These are phyloP conservation scores for Pugionium dolabratum DNA, from an alignment of 345 rosid species.

Conservation along the genomic window DNA sequence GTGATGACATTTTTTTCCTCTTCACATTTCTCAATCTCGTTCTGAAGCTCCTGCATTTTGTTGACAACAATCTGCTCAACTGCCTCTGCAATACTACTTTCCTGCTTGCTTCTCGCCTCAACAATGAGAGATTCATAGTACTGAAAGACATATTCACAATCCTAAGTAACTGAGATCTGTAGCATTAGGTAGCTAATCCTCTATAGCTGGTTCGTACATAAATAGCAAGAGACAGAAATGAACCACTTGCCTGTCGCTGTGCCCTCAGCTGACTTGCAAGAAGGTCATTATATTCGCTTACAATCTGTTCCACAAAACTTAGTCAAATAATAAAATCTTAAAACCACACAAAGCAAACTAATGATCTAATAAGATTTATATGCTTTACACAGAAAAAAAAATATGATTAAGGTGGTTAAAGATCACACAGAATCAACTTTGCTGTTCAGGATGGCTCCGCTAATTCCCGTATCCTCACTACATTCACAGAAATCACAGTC, in stretches of 20 bases:
- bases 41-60: slow-evolving; percentile 65
- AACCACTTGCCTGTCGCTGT: slow-evolving; percentile 75
- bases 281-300: slow-evolving; percentile 77
- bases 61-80: slow-evolving; percentile 64
- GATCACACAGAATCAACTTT: slow-evolving; percentile 83
- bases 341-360: neutral
- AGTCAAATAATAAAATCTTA: neutral
- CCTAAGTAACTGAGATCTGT: slow-evolving; percentile 12
- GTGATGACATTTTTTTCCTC: slow-evolving; percentile 62
- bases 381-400: neutral
- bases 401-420: neutral
- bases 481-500: slow-evolving; percentile 67
- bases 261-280: slow-evolving; percentile 76
- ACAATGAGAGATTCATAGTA: slow-evolving; percentile 74
- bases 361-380: neutral
- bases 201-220: neutral
- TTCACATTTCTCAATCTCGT: slow-evolving; percentile 58
- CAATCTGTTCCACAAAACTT: slow-evolving; percentile 53
- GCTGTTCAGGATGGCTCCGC: slow-evolving; percentile 76
- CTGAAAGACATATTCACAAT: slow-evolving; percentile 43
- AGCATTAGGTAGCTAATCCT: neutral
- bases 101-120: slow-evolving; percentile 75
- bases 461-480: slow-evolving; percentile 78
- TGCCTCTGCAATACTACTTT: slow-evolving; percentile 57
- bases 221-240: slow-evolving; percentile 15